Percentiles rank a stretch among this genome's conserved stretches.
phyloP scores from a whole-genome alignment of 1,139 yeast species.

The Blastobotrys proliferans region DNA sequence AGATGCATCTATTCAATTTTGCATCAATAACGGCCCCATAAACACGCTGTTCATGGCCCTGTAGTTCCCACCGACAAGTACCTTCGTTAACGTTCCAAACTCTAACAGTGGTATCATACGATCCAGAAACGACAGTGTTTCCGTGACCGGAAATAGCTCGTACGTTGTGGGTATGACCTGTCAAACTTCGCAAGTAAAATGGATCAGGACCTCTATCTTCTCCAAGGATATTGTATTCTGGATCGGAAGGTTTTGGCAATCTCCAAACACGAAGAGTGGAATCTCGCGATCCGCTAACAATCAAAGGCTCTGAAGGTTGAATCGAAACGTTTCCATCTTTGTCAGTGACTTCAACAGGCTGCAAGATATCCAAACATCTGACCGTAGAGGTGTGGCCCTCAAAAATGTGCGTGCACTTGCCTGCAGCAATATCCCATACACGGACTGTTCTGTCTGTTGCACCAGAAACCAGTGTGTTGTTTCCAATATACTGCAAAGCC shows the following conservation, averaged over 20 bases:
- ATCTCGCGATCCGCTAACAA: constrained; percentile 88
- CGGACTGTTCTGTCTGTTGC: constrained; percentile 90
- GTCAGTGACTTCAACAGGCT: constrained; percentile 44
- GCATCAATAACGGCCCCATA: constrained; percentile 83
- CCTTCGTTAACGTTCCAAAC: constrained; percentile 87
- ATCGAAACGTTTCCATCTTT: constrained; percentile 54
- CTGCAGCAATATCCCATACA: constrained; percentile 79
- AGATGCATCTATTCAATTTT: constrained; percentile 71
- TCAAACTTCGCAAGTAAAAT: constrained; percentile 65
- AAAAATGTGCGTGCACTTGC: constrained; percentile 78
- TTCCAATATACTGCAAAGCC: constrained; percentile 88
- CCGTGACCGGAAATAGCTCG: constrained; percentile 87
- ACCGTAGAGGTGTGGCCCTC: constrained; percentile 92
- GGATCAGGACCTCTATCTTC: constrained; percentile 44
- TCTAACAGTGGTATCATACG: constrained; percentile 85
- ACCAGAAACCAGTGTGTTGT: constrained; percentile 71
- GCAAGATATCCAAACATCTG: constrained; percentile 79
- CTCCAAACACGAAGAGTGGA: constrained; percentile 87
- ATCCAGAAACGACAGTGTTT: constrained; percentile 79
- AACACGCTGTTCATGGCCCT: constrained; percentile 84
- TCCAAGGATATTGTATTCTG: constrained; percentile 13
- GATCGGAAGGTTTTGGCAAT: constrained; percentile 46
- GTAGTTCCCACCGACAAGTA: constrained; percentile 64
- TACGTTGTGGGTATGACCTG: constrained; percentile 86
- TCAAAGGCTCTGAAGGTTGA: constrained; percentile 58